Percentiles rank a stretch among this genome's conserved stretches.
phyloP scores from a whole-genome alignment of 2,329 filamentous ascomycete species.

The Botrytis porri region DNA sequence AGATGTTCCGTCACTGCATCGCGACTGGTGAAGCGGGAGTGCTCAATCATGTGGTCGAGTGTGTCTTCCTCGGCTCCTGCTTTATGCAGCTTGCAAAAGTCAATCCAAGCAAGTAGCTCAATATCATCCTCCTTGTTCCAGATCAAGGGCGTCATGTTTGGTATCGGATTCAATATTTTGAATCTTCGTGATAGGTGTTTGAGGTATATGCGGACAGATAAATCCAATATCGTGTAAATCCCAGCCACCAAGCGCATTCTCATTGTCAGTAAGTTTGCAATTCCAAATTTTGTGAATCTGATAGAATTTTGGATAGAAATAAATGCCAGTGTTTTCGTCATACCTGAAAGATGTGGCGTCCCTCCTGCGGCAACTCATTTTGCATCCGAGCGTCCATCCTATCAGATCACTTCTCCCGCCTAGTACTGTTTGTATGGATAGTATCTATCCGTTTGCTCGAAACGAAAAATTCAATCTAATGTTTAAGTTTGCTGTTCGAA shows the following conservation, averaged over 20 bases:
- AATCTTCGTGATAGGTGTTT: not conserved
- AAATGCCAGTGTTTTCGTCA: not conserved
- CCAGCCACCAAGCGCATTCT: not conserved
- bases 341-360: not conserved
- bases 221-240: not conserved
- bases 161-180: not conserved
- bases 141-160: not conserved
- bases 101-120: constrained; percentile 19
- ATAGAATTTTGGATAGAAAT: constrained; percentile 5
- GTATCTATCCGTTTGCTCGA: not conserved
- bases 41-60: not conserved
- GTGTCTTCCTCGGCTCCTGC: not conserved
- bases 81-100: constrained; percentile 10
- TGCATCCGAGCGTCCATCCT: not conserved
- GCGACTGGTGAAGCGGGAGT: not conserved
- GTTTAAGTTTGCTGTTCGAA: too few species aligned
- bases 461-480: not conserved
- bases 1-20: not conserved
- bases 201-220: not conserved
- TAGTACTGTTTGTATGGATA: not conserved
- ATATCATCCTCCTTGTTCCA: not conserved
- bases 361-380: constrained; percentile 1
- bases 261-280: not conserved
- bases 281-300: not conserved
- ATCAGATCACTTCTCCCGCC: not conserved